Conservation (phyloP, 495 filamentous ascomycete species). For the Aspergillus bridgeri region DNA sequence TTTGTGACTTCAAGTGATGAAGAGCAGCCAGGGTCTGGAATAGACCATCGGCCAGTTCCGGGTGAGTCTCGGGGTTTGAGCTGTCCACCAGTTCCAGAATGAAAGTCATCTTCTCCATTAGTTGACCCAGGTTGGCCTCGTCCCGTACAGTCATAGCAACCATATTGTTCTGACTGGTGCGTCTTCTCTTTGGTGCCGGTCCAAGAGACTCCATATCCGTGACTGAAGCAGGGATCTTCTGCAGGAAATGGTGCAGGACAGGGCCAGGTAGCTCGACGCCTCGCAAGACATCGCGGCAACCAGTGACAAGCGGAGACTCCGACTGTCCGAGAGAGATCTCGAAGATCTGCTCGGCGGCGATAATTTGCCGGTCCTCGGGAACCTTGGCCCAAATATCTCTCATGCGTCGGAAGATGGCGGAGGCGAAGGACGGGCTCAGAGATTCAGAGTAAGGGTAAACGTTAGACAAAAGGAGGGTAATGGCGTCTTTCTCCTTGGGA, state of each 20-base stretch:
- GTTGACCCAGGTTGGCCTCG: slow-evolving; percentile 53
- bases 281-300: slow-evolving; percentile 65
- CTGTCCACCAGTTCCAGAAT: slow-evolving; percentile 84
- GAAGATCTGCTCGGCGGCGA: slow-evolving; percentile 59
- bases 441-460: slow-evolving; percentile 48
- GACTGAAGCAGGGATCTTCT: slow-evolving; percentile 61
- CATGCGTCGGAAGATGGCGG: slow-evolving; percentile 61
- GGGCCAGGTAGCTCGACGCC: slow-evolving; percentile 65
- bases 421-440: slow-evolving; percentile 50
- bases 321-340: slow-evolving; percentile 42
- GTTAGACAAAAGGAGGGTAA: slow-evolving; percentile 52
- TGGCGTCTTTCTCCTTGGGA: slow-evolving; percentile 63
- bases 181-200: slow-evolving; percentile 68
- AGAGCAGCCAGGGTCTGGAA: slow-evolving; percentile 83
- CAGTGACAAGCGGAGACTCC: slow-evolving; percentile 36
- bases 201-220: slow-evolving; percentile 60
- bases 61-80: slow-evolving; percentile 66
- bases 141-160: slow-evolving; percentile 40
- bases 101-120: slow-evolving; percentile 73
- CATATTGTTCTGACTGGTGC: slow-evolving; percentile 65
- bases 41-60: slow-evolving; percentile 67
- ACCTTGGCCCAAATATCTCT: slow-evolving; percentile 67
- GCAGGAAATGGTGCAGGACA: slow-evolving; percentile 64
- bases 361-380: slow-evolving; percentile 57
- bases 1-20: slow-evolving; percentile 69